Percentiles rank a stretch among this genome's conserved stretches.
Evolutionary conservation across 75 land plant species (phyloP).

Genomic region (Ceratopteris richardii): DNA sequence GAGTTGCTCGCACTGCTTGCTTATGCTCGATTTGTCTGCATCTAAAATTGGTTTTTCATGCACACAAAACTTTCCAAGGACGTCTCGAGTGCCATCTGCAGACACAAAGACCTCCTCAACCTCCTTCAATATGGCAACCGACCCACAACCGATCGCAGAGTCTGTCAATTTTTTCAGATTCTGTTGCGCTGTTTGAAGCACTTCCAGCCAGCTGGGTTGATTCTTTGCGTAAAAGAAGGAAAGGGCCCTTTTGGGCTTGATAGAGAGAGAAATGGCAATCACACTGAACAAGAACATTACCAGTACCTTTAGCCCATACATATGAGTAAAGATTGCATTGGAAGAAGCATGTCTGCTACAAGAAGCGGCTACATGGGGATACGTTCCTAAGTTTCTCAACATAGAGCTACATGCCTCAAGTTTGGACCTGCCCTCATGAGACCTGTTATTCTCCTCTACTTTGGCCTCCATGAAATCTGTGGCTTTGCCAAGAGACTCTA

Average conservation of each 20-base stretch:
- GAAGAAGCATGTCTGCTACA: background rate
- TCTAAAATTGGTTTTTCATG: background rate
- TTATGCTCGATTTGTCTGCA: background rate
- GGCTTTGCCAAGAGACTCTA: slow-evolving; percentile 2
- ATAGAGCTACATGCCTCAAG: slow-evolving; percentile 26
- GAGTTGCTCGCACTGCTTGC: slow-evolving; percentile 4
- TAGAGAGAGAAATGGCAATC: slow-evolving; percentile 13
- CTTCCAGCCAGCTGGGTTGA: background rate
- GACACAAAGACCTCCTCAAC: slow-evolving; percentile 6
- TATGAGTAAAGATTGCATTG: slow-evolving; percentile 4
- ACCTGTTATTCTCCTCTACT: slow-evolving; percentile 3
- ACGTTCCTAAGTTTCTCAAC: slow-evolving; percentile 17
- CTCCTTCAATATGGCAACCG: slow-evolving; percentile 9
- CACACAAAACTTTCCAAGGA: background rate
- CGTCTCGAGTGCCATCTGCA: slow-evolving; percentile 4
- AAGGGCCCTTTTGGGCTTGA: slow-evolving; percentile 10
- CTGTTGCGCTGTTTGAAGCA: slow-evolving; percentile 7
- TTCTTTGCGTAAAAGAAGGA: background rate
- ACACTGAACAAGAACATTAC: slow-evolving; percentile 19
- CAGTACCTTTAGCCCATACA: slow-evolving; percentile 13
- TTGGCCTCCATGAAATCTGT: slow-evolving; percentile 2
- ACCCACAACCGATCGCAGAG: background rate
- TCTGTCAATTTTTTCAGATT: slow-evolving; percentile 25
- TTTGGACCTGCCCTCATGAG: slow-evolving; percentile 1
- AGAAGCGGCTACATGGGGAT: background rate